Evolutionary conservation across 768 basidiomycete genomes (phyloP).

Genomic region (Amanita polypyramis): DNA sequence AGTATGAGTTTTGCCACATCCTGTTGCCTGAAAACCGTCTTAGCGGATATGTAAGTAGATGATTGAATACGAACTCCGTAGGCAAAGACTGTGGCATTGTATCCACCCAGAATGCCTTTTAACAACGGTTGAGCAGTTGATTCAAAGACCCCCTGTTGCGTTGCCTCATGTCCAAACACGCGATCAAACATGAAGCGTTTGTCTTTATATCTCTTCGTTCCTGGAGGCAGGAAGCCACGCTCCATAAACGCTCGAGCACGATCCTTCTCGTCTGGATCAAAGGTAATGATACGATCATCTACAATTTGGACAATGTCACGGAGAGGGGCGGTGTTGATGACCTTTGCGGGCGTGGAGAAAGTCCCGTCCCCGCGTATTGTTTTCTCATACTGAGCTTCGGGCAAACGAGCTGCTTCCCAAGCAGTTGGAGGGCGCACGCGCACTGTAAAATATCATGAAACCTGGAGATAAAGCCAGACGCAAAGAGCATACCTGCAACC

Average conservation of each 20-base stretch:
- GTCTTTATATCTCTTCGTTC: conserved; percentile 93
- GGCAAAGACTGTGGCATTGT: conserved; percentile 95
- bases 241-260: conserved; percentile 70
- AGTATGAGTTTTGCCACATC: conserved; percentile 99
- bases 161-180: conserved; percentile 75
- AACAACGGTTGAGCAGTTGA: conserved; percentile 80
- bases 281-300: conserved; percentile 91
- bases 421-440: conserved; percentile 83
- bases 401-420: conserved; percentile 79
- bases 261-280: conserved; percentile 92
- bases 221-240: conserved; percentile 75
- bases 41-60: conserved; percentile 5
- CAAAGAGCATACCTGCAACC: conserved; percentile 53
- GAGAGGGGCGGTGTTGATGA: conserved; percentile 44
- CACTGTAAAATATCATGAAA: conserved; percentile 34
- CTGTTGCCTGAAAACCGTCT: conserved; percentile 74
- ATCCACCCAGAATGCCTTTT: conserved; percentile 81
- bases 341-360: conserved; percentile 56
- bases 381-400: conserved; percentile 61
- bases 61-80: conserved; percentile 69
- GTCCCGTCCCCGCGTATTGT: conserved; percentile 79
- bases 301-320: conserved; percentile 80
- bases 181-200: conserved; percentile 95
- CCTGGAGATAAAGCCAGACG: conserved; percentile 9
- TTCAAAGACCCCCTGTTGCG: conserved; percentile 82